Percentiles rank a stretch among this genome's conserved stretches.
These are phyloP conservation scores for Talaromyces piceae DNA, from an alignment of 2,329 filamentous ascomycete genomes.

Conservation along the genomic window DNA sequence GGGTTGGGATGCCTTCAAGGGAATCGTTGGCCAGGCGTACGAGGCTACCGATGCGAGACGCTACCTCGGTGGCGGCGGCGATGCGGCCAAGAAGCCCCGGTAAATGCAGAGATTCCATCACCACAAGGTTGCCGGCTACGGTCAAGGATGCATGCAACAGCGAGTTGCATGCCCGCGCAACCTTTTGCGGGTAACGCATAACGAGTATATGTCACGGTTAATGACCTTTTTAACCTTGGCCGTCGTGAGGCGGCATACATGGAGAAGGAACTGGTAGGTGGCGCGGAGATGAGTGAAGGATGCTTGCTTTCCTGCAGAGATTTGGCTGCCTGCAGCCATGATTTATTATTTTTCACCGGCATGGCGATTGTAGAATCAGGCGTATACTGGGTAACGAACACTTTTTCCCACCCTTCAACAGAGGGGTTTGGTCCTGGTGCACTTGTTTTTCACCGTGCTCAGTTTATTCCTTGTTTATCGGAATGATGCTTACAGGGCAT, in stretches of 20 bases:
- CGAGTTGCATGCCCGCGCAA: background rate
- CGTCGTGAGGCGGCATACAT: background rate
- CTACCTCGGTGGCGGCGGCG: slow-evolving; percentile 51
- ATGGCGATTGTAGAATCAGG: background rate
- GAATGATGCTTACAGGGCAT: background rate
- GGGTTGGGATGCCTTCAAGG: slow-evolving; percentile 75
- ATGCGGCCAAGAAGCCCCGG: slow-evolving; percentile 40
- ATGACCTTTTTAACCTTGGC: slow-evolving; percentile 3
- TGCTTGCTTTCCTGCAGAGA: background rate
- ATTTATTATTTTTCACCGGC: background rate
- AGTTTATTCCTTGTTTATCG: background rate
- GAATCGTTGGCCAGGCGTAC: slow-evolving; percentile 62
- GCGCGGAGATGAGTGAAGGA: background rate
- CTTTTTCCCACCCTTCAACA: no score
- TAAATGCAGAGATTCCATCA: slow-evolving; percentile 20
- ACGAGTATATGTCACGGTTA: slow-evolving; percentile 9
- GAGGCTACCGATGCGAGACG: slow-evolving; percentile 70
- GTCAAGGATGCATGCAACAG: background rate
- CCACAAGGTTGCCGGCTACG: background rate
- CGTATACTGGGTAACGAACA: background rate
- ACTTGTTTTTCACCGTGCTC: background rate
- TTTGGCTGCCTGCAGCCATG: no score
- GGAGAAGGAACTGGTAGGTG: background rate
- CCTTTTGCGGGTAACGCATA: slow-evolving; percentile 7
- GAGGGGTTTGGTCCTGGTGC: background rate